Evolutionary conservation across 352 stramenopile species (phyloP), one percentile per base, ranked within the genome.

Genomic region (Phytophthora megakarya): DNA sequence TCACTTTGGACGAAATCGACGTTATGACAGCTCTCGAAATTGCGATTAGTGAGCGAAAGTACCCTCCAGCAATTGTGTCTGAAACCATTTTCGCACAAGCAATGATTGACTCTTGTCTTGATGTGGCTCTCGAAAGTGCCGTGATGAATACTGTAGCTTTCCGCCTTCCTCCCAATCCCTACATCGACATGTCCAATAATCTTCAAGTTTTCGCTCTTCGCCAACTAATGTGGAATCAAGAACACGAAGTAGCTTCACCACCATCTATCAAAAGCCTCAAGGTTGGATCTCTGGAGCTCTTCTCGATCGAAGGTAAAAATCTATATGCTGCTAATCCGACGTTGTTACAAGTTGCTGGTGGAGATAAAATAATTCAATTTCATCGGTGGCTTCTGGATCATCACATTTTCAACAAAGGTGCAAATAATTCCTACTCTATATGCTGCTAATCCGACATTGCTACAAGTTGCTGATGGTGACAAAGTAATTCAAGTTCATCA

Each of bases 41-140:
- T n/a, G 69, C 65, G 0, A 30, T 76, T 3, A 47, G 68, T 3
- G 39, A 76, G n/a, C 65, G 67, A 23, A 59, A 57, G 23, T 86
- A 84, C 37, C 75, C 76, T 3, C 32, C 51, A 21, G 30, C 74
- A n/a, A 73, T 88, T 21, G 51, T 75, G 13, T 66, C 67, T 5
- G 79, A 86, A 43, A 52, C 51, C 8, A 46, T 84, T 0, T 85
- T 86, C 18, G 73, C 73, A 3, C 79, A 88, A 64, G 75, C 66
- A n/a, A 28, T 83, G 13, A 53, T 84, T 2, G 73, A 86, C 19
- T 80, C 67, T 0, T 71, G 64, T 9, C 39, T 85, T 25, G 79
- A 86, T 28, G 38, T 84, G 2, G 76, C 79, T 6, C 61, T 86
- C 10, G 79, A 86, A 60, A 81, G 75, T 25, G 72, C 79, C 0